phyloP scores from a whole-genome alignment of 2,329 filamentous ascomycete genomes.

The Clonostachys chloroleuca region DNA sequence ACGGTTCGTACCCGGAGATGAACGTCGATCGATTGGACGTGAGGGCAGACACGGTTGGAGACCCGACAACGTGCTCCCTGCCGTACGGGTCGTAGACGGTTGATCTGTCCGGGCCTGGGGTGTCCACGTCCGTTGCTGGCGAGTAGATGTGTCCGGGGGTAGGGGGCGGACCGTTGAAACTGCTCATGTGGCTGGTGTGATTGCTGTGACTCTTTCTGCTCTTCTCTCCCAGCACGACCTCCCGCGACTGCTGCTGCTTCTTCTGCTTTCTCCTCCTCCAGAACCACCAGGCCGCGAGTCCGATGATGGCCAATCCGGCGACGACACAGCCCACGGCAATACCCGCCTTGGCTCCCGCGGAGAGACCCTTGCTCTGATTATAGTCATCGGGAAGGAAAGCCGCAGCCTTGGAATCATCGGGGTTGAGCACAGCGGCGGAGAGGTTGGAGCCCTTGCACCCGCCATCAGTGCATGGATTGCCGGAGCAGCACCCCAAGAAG shows the following conservation, averaged over 20 bases:
- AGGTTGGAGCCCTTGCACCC: neutral
- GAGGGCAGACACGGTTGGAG: too few relatives aligned
- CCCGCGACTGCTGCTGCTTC: neutral
- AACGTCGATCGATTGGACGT: too few relatives aligned
- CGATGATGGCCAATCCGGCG: slow-evolving; percentile 1
- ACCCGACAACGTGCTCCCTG: too few relatives aligned
- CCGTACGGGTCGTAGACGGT: too few relatives aligned
- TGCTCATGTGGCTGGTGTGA: too few relatives aligned
- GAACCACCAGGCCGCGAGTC: neutral
- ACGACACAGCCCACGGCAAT: slow-evolving; percentile 17
- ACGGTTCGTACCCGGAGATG: too few relatives aligned
- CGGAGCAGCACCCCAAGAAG: slow-evolving; percentile 24
- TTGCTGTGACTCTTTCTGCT: too few relatives aligned
- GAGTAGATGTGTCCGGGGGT: too few relatives aligned
- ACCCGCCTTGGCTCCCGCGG: slow-evolving; percentile 22
- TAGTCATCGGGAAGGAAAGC: neutral
- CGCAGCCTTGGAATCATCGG: neutral
- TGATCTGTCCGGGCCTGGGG: too few relatives aligned
- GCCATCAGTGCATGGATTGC: slow-evolving; percentile 18
- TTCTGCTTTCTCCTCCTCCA: neutral
- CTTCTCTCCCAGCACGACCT: too few relatives aligned
- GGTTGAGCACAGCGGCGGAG: neutral
- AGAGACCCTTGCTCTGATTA: slow-evolving; percentile 8
- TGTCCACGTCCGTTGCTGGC: too few relatives aligned
- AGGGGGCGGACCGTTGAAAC: too few relatives aligned